Evolutionary conservation across 1,284 basidiomycete species (phyloP).

Genomic region (Cystobasidiaceae sp.): DNA sequence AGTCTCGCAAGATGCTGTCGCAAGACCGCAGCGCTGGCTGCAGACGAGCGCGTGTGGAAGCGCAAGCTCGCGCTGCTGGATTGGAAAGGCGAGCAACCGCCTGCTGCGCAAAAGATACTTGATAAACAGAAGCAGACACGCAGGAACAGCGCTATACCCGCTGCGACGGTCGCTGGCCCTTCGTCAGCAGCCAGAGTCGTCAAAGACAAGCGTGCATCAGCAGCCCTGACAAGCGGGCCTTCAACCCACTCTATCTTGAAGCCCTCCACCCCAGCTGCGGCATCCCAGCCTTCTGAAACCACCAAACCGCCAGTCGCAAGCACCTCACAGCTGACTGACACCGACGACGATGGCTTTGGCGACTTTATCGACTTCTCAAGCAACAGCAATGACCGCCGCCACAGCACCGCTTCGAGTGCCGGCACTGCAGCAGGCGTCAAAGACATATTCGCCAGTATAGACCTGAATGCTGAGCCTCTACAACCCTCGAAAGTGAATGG

Average conservation of each 20-base stretch:
- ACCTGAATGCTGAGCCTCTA: constrained; percentile 24
- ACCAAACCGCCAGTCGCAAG: constrained; percentile 30
- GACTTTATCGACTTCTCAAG: constrained; percentile 78
- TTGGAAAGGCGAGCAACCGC: constrained; percentile 18
- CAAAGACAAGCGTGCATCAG: not conserved
- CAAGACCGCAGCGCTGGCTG: constrained; percentile 60
- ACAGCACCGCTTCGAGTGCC: too few species aligned
- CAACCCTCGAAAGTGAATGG: not conserved
- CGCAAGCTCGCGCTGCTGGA: constrained; percentile 37
- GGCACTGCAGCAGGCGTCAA: not conserved
- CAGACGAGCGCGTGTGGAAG: constrained; percentile 71
- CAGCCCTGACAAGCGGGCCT: not conserved
- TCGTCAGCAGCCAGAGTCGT: too few species aligned
- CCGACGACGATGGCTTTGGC: constrained; percentile 59
- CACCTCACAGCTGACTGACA: constrained; percentile 40
- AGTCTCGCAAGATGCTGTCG: constrained; percentile 64
- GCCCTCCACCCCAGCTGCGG: not conserved
- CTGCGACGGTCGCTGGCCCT: too few species aligned
- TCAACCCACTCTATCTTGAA: too few species aligned
- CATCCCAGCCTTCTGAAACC: too few species aligned
- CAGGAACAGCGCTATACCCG: too few species aligned
- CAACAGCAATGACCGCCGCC: not conserved
- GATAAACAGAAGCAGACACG: constrained; percentile 43
- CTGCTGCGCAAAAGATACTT: not conserved
- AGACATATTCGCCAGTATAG: constrained; percentile 18